phyloP scores from a whole-genome alignment of 371 early-diverging fungal species.

The Entomophthora muscae region DNA sequence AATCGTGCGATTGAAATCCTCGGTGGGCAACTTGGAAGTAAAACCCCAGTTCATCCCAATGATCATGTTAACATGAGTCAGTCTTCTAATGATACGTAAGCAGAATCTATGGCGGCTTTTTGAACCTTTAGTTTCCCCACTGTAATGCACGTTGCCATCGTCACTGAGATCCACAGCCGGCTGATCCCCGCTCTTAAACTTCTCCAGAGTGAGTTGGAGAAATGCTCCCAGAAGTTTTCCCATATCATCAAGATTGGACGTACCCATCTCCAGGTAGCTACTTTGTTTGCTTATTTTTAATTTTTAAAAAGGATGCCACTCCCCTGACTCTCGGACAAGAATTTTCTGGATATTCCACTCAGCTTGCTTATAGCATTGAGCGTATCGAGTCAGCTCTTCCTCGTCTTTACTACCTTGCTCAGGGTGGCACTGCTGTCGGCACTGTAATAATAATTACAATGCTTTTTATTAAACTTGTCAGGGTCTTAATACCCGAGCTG shows the following conservation, averaged over 20 bases:
- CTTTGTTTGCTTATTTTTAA: background rate
- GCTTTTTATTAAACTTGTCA: constrained; percentile 8
- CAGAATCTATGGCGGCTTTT: too few relatives aligned
- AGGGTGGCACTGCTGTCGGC: constrained; percentile 94
- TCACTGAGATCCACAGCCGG: constrained; percentile 49
- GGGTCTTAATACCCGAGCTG: constrained; percentile 77
- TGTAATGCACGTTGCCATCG: constrained; percentile 91
- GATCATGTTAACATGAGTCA: constrained; percentile 95
- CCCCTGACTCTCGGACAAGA: constrained; percentile 94
- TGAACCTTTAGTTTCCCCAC: constrained; percentile 63
- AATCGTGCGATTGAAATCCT: constrained; percentile 91
- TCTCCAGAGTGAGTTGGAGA: constrained; percentile 52
- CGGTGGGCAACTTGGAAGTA: constrained; percentile 74
- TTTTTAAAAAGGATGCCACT: constrained; percentile 61
- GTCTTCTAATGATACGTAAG: constrained; percentile 84
- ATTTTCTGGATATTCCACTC: constrained; percentile 86
- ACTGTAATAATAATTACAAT: constrained; percentile 37
- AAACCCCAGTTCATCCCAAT: constrained; percentile 90
- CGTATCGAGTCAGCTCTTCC: constrained; percentile 63
- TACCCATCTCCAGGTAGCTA: constrained; percentile 55
- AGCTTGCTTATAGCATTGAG: constrained; percentile 65
- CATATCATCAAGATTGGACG: constrained; percentile 92
- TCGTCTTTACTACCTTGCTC: constrained; percentile 71
- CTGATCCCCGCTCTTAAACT: constrained; percentile 63
- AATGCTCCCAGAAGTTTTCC: constrained; percentile 53